These are phyloP conservation scores for Pulveroboletus sp. DNA, from an alignment of 768 basidiomycete species.

Conservation along the genomic window DNA sequence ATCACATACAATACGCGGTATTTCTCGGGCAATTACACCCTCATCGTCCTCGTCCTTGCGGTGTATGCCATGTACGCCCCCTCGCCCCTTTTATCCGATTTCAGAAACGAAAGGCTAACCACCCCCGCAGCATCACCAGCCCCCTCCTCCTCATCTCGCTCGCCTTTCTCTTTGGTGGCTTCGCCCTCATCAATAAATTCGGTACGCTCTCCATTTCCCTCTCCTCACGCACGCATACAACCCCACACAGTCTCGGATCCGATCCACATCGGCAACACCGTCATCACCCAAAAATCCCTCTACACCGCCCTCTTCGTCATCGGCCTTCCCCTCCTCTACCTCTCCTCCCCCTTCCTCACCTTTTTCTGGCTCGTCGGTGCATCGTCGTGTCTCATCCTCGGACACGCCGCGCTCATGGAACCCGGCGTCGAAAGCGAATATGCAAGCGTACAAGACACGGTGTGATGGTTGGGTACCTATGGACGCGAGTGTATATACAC, in stretches of 20 bases:
- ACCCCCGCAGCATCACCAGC: conserved; percentile 64
- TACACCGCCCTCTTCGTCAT: conserved; percentile 90
- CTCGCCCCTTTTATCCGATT: not conserved
- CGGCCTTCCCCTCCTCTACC: conserved; percentile 85
- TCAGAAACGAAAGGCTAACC: not conserved
- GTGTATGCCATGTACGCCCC: conserved; percentile 77
- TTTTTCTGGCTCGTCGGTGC: conserved; percentile 96
- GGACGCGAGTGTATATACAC: no score
- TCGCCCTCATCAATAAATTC: conserved; percentile 83
- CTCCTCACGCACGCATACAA: not conserved
- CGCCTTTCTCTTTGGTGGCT: conserved; percentile 88
- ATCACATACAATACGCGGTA: conserved; percentile 95
- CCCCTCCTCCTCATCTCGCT: conserved; percentile 80
- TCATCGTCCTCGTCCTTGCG: conserved; percentile 74
- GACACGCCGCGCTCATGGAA: conserved; percentile 86
- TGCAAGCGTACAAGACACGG: conserved; percentile 67
- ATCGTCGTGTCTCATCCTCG: conserved; percentile 78
- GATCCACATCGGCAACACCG: conserved; percentile 74
- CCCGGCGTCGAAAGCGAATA: conserved; percentile 97
- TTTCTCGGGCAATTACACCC: conserved; percentile 88
- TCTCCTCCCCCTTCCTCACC: conserved; percentile 70
- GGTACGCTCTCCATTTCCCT: conserved; percentile 47
- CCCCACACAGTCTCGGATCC: conserved; percentile 69
- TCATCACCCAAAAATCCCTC: conserved; percentile 85
- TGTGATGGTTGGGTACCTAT: no score